Conservation (phyloP, 208 protist species). For the Phytomonas francai region DNA sequence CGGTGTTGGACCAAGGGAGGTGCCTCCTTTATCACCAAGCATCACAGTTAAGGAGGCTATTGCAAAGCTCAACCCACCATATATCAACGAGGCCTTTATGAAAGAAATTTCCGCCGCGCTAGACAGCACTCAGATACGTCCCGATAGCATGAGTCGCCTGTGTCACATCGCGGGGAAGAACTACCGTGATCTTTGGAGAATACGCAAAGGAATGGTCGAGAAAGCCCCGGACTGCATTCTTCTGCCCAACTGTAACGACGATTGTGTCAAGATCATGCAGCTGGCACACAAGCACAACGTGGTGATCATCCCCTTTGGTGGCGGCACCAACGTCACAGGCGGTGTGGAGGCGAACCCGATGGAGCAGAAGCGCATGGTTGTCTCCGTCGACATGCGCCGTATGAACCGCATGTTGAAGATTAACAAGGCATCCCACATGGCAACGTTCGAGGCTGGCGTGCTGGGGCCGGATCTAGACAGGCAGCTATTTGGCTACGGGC, state of each 20-base stretch:
- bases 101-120: slow-evolving; percentile 43
- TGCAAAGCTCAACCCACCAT: slow-evolving; percentile 45
- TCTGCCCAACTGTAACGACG: slow-evolving; percentile 78
- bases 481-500: slow-evolving; percentile 77
- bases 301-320: slow-evolving; percentile 90
- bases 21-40: slow-evolving; percentile 49
- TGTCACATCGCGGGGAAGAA: slow-evolving; percentile 89
- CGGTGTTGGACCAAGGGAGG: slow-evolving; percentile 25
- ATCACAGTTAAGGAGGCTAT: slow-evolving; percentile 69
- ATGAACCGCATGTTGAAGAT: slow-evolving; percentile 87
- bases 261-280: slow-evolving; percentile 80
- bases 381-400: slow-evolving; percentile 90
- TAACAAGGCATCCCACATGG: slow-evolving; percentile 79
- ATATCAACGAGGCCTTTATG: slow-evolving; percentile 77
- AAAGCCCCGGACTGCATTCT: slow-evolving; percentile 87
- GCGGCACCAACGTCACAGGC: slow-evolving; percentile 91
- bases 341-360: slow-evolving; percentile 85
- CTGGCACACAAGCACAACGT: slow-evolving; percentile 89
- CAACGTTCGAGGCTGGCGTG: slow-evolving; percentile 87
- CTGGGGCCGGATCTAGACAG: slow-evolving; percentile 87
- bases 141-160: slow-evolving; percentile 70
- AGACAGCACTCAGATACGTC: slow-evolving; percentile 50
- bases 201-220: slow-evolving; percentile 83
- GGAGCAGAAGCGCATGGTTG: slow-evolving; percentile 81
- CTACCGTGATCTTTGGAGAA: slow-evolving; percentile 89